Evolutionary conservation across 2,329 filamentous ascomycete genomes (phyloP), one percentile per base, ranked within the genome.

Genomic region (Whalleya microplaca): DNA sequence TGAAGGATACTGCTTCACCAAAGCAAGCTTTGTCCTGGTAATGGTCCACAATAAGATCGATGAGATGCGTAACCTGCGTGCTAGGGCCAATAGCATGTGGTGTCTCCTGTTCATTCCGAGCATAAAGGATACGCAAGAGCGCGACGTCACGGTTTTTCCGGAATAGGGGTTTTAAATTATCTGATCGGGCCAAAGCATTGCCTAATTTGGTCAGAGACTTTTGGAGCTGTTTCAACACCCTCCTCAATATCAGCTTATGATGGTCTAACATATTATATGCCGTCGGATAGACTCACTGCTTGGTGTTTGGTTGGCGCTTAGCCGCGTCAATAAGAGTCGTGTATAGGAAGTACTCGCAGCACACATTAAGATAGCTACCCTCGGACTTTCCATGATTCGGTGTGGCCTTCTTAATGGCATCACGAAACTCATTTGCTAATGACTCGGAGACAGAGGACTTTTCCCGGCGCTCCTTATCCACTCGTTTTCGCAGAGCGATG

Each of bases 1-100:
- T 68, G 52, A 79, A 81, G 1, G 61, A 58, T 56, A 77, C 81
- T 41, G 82, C 63, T 47, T 82, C 80, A 32, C 77, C 75, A 52
- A 84, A 83, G 53, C 73, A 79, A 6, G 73, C 71, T 3, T 72
- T 66, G n/a, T 70, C 74, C 0, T 59, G 58, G n/a, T 66, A 69
- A 51, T 78, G 71, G 32, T 72, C 67, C 2, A 72, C 59, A 19
- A 79, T 65, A 44, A 76, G 76, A 12, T 67, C 64, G 12, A 73
- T 53, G 10, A 81, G 56, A 29, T 74, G 72, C 16, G 58, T 18
- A 40, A 68, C 41, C 29, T 58, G 56, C 5, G 57, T 45, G 27
- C 46, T 40, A n/a, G 40, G 29, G 18, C 37, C 48, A 21, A 41
- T 40, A 2, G 29, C 7, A 16, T 8, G 20, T 7, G 45, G 20